phyloP scores from a whole-genome alignment of 495 filamentous ascomycete genomes.

The Penicillium steckii region DNA sequence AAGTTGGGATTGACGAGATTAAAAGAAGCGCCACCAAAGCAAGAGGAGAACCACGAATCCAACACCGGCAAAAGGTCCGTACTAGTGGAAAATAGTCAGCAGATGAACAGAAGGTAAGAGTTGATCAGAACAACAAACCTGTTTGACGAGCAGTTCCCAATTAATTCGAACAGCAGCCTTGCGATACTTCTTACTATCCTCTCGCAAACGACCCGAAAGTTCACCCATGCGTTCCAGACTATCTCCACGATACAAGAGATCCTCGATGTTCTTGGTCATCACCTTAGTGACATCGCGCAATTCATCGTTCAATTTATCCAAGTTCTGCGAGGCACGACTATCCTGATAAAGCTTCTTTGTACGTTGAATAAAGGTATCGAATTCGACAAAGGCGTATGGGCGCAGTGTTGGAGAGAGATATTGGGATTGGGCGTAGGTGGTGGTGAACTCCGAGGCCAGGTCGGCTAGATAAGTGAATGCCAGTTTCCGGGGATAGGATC shows the following conservation, averaged over 20 bases:
- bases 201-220: slow-evolving; percentile 77
- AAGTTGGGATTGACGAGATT: slow-evolving; percentile 9
- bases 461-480: slow-evolving; percentile 98
- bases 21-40: slow-evolving; percentile 93
- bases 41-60: slow-evolving; percentile 79
- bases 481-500: slow-evolving; percentile 93
- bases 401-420: slow-evolving; percentile 72
- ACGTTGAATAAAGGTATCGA: slow-evolving; percentile 93
- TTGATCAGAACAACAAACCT: slow-evolving; percentile 49
- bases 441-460: slow-evolving; percentile 86
- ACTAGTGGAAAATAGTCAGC: slow-evolving; percentile 47
- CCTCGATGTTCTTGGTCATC: slow-evolving; percentile 99
- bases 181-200: slow-evolving; percentile 92
- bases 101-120: neutral
- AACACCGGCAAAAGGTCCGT: slow-evolving; percentile 81
- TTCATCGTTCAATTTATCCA: slow-evolving; percentile 91
- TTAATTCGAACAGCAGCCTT: slow-evolving; percentile 94
- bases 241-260: slow-evolving; percentile 91
- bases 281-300: slow-evolving; percentile 96
- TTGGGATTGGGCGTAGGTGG: slow-evolving; percentile 71
- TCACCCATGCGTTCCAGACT: slow-evolving; percentile 97
- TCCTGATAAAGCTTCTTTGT: slow-evolving; percentile 96
- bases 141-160: slow-evolving; percentile 94
- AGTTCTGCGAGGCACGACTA: slow-evolving; percentile 78
- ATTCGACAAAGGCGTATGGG: slow-evolving; percentile 95